Conservation (phyloP, 164 flowering plant genomes). For the Liquidambar formosana region DNA sequence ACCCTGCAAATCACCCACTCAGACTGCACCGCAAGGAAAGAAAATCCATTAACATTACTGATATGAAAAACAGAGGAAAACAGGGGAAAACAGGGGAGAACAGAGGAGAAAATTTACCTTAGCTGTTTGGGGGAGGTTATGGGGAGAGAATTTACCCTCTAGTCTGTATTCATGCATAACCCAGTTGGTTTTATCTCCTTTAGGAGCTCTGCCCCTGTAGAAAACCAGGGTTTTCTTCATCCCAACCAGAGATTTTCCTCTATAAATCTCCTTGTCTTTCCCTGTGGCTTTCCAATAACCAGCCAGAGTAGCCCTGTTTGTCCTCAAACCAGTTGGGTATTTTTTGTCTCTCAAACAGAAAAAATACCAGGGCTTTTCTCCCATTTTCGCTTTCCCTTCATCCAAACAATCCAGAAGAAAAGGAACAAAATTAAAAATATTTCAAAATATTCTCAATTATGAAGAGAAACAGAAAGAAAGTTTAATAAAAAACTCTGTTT, state of each 20-base stretch:
- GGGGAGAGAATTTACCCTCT: slow-evolving; percentile 73
- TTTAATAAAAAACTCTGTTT: background rate
- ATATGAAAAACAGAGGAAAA: slow-evolving; percentile 4
- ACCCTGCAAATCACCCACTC: slow-evolving; percentile 98
- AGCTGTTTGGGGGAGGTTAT: slow-evolving; percentile 64
- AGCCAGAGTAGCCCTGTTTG: slow-evolving; percentile 87
- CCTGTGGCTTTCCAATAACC: slow-evolving; percentile 99
- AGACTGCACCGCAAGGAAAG: slow-evolving; percentile 47
- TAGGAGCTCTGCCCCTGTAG: slow-evolving; percentile 95
- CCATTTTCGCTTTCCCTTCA: slow-evolving; percentile 88
- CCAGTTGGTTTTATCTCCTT: slow-evolving; percentile 87
- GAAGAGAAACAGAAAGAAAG: background rate
- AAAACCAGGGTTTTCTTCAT: slow-evolving; percentile 97
- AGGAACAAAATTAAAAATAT: background rate
- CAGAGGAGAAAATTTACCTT: slow-evolving; percentile 44
- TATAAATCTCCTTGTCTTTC: slow-evolving; percentile 83
- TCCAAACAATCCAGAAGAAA: slow-evolving; percentile 5
- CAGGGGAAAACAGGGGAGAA: slow-evolving; percentile 10
- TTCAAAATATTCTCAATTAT: background rate
- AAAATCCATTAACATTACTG: background rate
- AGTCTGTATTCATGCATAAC: slow-evolving; percentile 92
- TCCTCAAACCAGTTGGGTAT: slow-evolving; percentile 91
- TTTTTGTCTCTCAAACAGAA: slow-evolving; percentile 93
- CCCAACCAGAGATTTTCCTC: slow-evolving; percentile 76
- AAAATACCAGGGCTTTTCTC: slow-evolving; percentile 95